Conservation (phyloP, 2,329 filamentous ascomycete species). For the Plectosphaerella cucumerina region DNA sequence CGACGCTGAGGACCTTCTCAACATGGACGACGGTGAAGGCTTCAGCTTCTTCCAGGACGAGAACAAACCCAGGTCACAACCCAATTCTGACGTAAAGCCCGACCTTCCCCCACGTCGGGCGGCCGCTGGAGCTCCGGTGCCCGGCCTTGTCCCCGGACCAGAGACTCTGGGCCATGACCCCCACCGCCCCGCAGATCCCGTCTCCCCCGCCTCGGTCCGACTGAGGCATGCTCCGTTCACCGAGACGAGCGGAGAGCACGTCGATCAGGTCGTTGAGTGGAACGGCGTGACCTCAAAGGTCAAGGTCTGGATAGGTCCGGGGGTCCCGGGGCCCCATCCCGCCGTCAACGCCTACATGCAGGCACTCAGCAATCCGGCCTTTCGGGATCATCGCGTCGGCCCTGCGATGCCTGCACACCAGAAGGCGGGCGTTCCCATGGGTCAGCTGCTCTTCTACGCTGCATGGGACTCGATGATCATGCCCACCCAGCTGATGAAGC, state of each 20-base stretch:
- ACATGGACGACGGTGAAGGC: constrained; percentile 24
- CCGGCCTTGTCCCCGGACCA: constrained; percentile 17
- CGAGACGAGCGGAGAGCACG: constrained; percentile 20
- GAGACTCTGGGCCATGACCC: background rate
- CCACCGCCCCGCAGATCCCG: constrained; percentile 6
- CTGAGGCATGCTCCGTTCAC: constrained; percentile 19
- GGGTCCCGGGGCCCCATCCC: constrained; percentile 22
- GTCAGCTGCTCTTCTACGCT: constrained; percentile 40
- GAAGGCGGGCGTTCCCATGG: constrained; percentile 42
- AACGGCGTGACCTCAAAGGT: constrained; percentile 22
- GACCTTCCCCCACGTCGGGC: constrained; percentile 37
- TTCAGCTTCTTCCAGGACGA: constrained; percentile 44
- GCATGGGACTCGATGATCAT: constrained; percentile 49
- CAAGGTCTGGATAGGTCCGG: constrained; percentile 45
- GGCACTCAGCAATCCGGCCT: constrained; percentile 29
- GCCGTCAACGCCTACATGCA: constrained; percentile 45
- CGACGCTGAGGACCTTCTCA: constrained; percentile 38
- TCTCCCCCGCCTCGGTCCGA: constrained; percentile 13
- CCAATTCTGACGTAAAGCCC: constrained; percentile 4
- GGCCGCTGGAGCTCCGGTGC: constrained; percentile 5
- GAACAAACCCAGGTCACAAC: constrained; percentile 12
- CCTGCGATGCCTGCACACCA: constrained; percentile 47
- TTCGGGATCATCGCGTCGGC: constrained; percentile 32
- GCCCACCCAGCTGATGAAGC: constrained; percentile 23
- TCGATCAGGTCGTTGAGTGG: constrained; percentile 21